Conservation (phyloP, 768 basidiomycete genomes). For the Lepiota venenata region DNA sequence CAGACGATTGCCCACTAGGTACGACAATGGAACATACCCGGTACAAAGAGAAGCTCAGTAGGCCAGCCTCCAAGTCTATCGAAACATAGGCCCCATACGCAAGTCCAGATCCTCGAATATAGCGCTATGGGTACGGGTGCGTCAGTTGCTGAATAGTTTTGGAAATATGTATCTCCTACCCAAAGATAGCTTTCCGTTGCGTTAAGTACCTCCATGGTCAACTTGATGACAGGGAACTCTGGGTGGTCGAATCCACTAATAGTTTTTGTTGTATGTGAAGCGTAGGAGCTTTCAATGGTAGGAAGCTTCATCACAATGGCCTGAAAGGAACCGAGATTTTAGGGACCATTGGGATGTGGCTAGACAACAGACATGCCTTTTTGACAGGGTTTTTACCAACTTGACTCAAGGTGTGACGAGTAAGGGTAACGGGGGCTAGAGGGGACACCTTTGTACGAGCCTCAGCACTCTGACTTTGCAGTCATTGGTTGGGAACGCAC, state of each 20-base stretch:
- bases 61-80: constrained; percentile 74
- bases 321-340: constrained; percentile 30
- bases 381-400: constrained; percentile 70
- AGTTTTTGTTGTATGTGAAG: constrained; percentile 71
- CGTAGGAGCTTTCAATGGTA: constrained; percentile 93
- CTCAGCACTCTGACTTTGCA: constrained; percentile 4
- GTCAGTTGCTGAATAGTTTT: constrained; percentile 6
- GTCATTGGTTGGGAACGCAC: constrained; percentile 32
- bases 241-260: constrained; percentile 79
- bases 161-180: constrained; percentile 38
- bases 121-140: constrained; percentile 46
- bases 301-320: constrained; percentile 86
- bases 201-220: constrained; percentile 87
- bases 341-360: background rate
- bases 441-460: constrained; percentile 36
- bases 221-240: constrained; percentile 79
- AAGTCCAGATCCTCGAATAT: constrained; percentile 90
- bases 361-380: constrained; percentile 45
- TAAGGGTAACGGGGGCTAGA: constrained; percentile 64
- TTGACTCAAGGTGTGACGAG: constrained; percentile 66
- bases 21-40: constrained; percentile 44
- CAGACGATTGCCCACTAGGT: background rate
- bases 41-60: constrained; percentile 74
- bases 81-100: constrained; percentile 88
- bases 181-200: constrained; percentile 94